Evolutionary conservation across 352 stramenopile species (phyloP), one percentile per base, ranked within the genome.

Genomic region (Pythium apleroticum): DNA sequence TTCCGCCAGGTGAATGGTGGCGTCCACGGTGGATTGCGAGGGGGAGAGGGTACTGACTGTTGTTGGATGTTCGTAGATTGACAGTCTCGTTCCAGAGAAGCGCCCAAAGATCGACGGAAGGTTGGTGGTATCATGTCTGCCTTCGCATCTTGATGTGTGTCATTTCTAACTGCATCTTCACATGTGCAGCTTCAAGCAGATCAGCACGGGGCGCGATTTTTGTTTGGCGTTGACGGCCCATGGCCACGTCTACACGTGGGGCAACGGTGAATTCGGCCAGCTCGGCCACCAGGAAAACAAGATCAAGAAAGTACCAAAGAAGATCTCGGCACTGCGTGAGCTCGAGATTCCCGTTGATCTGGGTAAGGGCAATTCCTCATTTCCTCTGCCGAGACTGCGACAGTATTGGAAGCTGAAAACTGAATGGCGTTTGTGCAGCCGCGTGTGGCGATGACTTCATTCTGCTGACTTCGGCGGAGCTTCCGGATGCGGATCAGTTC

Each of bases 241-340:
- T 17, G 86, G 86, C 4, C 83, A 94, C 61, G 74, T 81, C 31
- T 94, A 94, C 67, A 88, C 86, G 27, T 94, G 83, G 83, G 86
- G 86, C 5, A 89, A 90, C 45, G 86, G 86, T 25, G 81, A 94
- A 55, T 69, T 79, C 28, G 86, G 86, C 19, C 86, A 94, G 60
- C 63, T 94, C 39, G 86, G 86, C 1, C 86, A 94, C 69, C 85
- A 93, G 55, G 85, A 93, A 46, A 93, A 91, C 72, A 93, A 93
- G 61, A 84, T 81, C 73, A 93, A 93, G 72, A 93, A 93, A 65
- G 73, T 75, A 19, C 85, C 85, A 22, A 93, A 93, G 72, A 93
- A 93, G 65, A 90, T 93, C 60, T 93, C 85, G 33, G 85, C 85
- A 11, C 73, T 93, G 31, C 80, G 85, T 4, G 85, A 93, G 69